These are phyloP conservation scores for Heimioporus retisporus DNA, from an alignment of 1,284 basidiomycete genomes.

Conservation along the genomic window DNA sequence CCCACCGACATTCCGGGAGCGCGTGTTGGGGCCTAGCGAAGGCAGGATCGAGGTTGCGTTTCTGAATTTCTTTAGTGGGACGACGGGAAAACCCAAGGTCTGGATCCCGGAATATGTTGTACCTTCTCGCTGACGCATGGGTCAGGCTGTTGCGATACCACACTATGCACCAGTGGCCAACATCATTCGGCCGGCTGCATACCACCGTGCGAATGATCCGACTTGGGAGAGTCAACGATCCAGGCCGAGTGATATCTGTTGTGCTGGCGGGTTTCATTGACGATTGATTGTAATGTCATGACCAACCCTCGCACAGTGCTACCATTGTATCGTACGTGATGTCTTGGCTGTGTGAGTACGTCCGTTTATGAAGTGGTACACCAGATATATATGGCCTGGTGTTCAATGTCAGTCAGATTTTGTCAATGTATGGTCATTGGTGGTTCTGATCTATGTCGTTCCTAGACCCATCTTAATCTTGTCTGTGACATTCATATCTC, in stretches of 20 bases:
- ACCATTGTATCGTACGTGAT: conserved; percentile 49
- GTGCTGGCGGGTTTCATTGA: conserved; percentile 43
- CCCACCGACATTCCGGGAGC: conserved; percentile 57
- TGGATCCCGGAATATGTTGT: conserved; percentile 25
- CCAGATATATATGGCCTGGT: conserved; percentile 65
- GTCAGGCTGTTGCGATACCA: conserved; percentile 74
- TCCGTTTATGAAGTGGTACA: conserved; percentile 5
- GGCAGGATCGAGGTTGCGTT: conserved; percentile 77
- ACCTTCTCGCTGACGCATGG: neutral
- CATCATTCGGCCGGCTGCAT: conserved; percentile 67
- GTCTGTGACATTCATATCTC: conserved; percentile 51
- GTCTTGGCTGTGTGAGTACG: neutral
- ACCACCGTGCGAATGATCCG: conserved; percentile 58
- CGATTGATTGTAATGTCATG: neutral
- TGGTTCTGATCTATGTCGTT: conserved; percentile 13
- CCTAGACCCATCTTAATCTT: conserved; percentile 50
- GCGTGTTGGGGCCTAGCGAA: conserved; percentile 68
- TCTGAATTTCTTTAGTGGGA: conserved; percentile 84
- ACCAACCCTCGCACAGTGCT: conserved; percentile 34
- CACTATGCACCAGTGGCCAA: conserved; percentile 78
- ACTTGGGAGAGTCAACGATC: conserved; percentile 41
- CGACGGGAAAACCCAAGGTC: conserved; percentile 86
- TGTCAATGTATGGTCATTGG: neutral
- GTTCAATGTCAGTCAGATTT: conserved; percentile 45
- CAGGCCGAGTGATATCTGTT: conserved; percentile 53